These are phyloP conservation scores for Maudiozyma barnettii DNA, from an alignment of 805 yeast genomes.

Conservation along the genomic window DNA sequence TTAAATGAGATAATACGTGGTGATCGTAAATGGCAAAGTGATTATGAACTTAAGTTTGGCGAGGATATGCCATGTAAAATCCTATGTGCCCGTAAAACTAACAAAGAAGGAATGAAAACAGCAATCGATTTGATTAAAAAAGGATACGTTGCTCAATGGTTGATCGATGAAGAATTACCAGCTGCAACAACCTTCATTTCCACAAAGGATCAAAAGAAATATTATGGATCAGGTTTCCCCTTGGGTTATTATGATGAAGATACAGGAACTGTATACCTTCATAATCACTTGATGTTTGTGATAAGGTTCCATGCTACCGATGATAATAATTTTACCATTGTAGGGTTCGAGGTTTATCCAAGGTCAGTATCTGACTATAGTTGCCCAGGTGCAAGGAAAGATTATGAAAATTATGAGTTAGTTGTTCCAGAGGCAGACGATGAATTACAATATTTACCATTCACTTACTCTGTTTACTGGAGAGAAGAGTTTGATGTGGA, in stretches of 20 bases:
- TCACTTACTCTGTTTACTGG: slow-evolving; percentile 83
- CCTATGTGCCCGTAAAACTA: slow-evolving; percentile 58
- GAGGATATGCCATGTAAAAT: slow-evolving; percentile 56
- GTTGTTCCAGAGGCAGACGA: slow-evolving; percentile 31
- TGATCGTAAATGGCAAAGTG: slow-evolving; percentile 69
- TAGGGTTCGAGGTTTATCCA: slow-evolving; percentile 87
- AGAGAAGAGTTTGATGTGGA: slow-evolving; percentile 62
- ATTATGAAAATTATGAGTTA: slow-evolving; percentile 49
- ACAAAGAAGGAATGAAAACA: slow-evolving; percentile 39
- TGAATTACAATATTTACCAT: slow-evolving; percentile 47
- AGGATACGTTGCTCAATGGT: slow-evolving; percentile 77
- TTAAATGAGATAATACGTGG: slow-evolving; percentile 73
- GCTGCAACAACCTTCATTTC: slow-evolving; percentile 77
- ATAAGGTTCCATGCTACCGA: slow-evolving; percentile 55
- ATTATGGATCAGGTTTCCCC: slow-evolving; percentile 82
- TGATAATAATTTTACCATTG: slow-evolving; percentile 47
- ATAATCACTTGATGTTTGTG: slow-evolving; percentile 77
- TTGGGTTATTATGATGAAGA: slow-evolving; percentile 54
- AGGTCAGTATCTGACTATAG: slow-evolving; percentile 56
- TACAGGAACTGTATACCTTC: slow-evolving; percentile 46
- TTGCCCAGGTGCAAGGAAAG: slow-evolving; percentile 68
- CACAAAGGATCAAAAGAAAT: slow-evolving; percentile 48
- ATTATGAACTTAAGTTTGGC: slow-evolving; percentile 54
- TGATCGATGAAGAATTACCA: slow-evolving; percentile 64
- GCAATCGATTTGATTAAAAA: slow-evolving; percentile 55